A percentile compares a stretch with the other conserved stretches of the same genome.
Evolutionary conservation across 257 asterid genomes (phyloP).

Genomic region (Penstemon newberryi): DNA sequence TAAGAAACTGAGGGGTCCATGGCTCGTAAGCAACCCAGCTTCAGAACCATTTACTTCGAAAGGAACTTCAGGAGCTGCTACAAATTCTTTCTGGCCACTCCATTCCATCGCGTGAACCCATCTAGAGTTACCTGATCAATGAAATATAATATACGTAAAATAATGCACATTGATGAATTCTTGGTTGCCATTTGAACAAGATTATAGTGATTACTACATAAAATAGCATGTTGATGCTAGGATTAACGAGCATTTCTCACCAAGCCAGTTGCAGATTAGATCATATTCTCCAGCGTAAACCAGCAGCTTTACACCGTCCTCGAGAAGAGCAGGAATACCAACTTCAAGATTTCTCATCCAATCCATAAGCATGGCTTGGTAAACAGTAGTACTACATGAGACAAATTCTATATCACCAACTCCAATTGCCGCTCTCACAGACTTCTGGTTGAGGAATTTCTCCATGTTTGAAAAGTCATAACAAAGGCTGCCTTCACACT

Average conservation of each 20-base stretch:
- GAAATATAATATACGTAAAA: conserved; percentile 12
- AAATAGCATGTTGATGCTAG: not conserved
- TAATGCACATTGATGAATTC: not conserved
- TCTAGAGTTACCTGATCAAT: conserved; percentile 76
- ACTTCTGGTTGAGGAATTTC: conserved; percentile 54
- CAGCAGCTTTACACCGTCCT: conserved; percentile 66
- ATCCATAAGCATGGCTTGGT: conserved; percentile 78
- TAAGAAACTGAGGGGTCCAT: conserved; percentile 86
- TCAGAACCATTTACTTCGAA: conserved; percentile 70
- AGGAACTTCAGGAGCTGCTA: conserved; percentile 56
- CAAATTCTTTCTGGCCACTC: conserved; percentile 78
- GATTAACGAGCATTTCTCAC: conserved; percentile 32
- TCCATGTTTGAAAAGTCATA: conserved; percentile 82
- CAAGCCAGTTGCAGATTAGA: conserved; percentile 82
- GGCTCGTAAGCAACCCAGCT: conserved; percentile 71
- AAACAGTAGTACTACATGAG: conserved; percentile 65
- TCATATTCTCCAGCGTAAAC: conserved; percentile 79
- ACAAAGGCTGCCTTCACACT: conserved; percentile 73
- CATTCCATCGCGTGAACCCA: conserved; percentile 98
- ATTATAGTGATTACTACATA: not conserved
- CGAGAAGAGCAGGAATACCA: conserved; percentile 74
- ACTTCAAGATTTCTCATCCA: conserved; percentile 88
- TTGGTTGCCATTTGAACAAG: conserved; percentile 7
- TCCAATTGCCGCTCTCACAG: conserved; percentile 58
- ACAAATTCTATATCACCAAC: conserved; percentile 75